Percentiles rank a stretch among this genome's conserved stretches.
These are phyloP conservation scores for Stemphylium beticola DNA, from an alignment of 2,329 filamentous ascomycete genomes.

Conservation along the genomic window DNA sequence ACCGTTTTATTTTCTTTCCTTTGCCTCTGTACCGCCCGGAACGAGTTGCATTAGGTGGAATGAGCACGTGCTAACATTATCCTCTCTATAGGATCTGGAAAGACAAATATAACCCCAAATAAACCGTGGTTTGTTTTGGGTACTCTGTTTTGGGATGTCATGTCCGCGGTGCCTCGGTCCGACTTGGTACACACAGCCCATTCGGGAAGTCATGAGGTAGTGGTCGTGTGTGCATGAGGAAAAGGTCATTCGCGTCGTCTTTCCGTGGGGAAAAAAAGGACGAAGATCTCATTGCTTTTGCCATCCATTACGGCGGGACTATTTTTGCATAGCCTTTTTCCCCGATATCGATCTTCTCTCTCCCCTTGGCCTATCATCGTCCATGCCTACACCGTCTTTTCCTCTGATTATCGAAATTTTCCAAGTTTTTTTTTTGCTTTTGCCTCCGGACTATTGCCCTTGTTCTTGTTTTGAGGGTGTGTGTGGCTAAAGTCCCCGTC, in stretches of 20 bases:
- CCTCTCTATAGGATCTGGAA: constrained; percentile 84
- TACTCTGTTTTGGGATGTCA: constrained; percentile 1
- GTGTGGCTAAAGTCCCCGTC: no score
- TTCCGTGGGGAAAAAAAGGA: background rate
- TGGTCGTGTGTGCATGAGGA: background rate
- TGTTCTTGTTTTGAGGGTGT: no score
- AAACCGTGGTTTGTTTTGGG: constrained; percentile 11
- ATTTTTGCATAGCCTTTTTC: background rate
- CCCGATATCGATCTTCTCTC: background rate
- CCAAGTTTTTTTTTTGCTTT: no score
- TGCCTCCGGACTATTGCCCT: no score
- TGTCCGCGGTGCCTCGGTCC: background rate
- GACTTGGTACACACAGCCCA: constrained; percentile 1
- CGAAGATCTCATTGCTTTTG: background rate
- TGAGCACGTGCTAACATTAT: constrained; percentile 34
- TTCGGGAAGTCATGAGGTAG: constrained; percentile 9
- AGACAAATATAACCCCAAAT: constrained; percentile 79
- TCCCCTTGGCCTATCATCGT: background rate
- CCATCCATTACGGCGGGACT: background rate
- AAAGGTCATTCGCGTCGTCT: background rate
- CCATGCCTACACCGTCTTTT: no score
- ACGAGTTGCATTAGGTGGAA: constrained; percentile 1
- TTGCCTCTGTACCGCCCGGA: background rate
- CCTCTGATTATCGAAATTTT: no score
- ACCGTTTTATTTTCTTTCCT: background rate